These are phyloP conservation scores for Arthrocladium fulminans DNA, from an alignment of 2,329 filamentous ascomycete species.

Conservation along the genomic window DNA sequence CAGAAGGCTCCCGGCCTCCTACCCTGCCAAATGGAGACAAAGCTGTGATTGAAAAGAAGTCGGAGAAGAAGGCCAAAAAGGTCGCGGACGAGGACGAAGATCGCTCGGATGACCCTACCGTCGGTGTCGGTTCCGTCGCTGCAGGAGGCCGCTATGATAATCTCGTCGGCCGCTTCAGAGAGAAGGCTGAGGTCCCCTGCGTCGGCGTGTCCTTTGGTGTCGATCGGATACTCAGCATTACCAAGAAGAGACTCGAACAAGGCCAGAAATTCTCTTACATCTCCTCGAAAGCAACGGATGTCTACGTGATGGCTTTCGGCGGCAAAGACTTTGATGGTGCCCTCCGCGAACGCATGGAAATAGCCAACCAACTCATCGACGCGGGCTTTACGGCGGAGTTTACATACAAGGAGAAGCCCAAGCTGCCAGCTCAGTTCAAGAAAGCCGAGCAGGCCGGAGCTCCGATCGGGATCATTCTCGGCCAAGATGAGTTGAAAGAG, in stretches of 20 bases:
- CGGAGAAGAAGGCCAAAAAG: constrained; percentile 48
- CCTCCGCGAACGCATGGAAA: constrained; percentile 71
- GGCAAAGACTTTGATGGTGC: constrained; percentile 75
- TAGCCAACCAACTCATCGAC: constrained; percentile 71
- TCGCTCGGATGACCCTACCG: constrained; percentile 65
- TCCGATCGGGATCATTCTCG: constrained; percentile 80
- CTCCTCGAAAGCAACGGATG: constrained; percentile 52
- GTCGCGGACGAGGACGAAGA: constrained; percentile 54
- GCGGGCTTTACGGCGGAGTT: constrained; percentile 90
- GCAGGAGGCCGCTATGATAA: constrained; percentile 89
- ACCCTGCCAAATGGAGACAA: constrained; percentile 27
- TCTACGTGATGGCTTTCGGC: constrained; percentile 91
- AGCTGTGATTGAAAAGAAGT: constrained; percentile 28
- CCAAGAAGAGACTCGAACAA: constrained; percentile 63
- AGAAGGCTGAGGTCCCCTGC: constrained; percentile 77
- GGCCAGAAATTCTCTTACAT: constrained; percentile 43
- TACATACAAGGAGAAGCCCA: constrained; percentile 69
- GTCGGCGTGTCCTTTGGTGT: constrained; percentile 90
- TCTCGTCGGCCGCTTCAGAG: constrained; percentile 86
- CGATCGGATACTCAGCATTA: constrained; percentile 89
- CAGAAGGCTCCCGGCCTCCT: constrained; percentile 56
- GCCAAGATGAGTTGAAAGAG: constrained; percentile 75
- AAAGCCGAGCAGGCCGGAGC: constrained; percentile 70
- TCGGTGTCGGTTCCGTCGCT: constrained; percentile 79
- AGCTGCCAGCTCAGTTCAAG: constrained; percentile 83